A percentile compares a stretch with the other conserved stretches of the same genome.
phyloP scores from a whole-genome alignment of 1,139 yeast genomes.

The Yamadazyma oceani region DNA sequence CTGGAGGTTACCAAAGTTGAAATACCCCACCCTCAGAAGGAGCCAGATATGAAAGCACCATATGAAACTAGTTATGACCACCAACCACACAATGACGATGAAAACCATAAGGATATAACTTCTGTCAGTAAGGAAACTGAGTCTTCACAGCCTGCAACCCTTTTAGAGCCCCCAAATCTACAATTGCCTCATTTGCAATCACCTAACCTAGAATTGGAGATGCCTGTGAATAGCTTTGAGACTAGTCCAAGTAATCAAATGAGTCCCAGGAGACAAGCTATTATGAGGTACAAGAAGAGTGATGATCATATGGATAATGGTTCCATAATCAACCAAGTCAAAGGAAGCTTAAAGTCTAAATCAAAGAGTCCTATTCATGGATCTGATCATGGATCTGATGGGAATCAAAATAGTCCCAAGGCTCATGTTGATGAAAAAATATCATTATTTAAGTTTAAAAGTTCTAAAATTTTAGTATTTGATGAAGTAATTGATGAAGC shows the following conservation, averaged over 20 bases:
- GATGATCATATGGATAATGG: constrained; percentile 26
- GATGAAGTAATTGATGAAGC: constrained; percentile 33
- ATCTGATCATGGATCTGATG: constrained; percentile 1
- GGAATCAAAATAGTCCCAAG: constrained; percentile 3
- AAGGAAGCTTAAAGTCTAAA: constrained; percentile 22
- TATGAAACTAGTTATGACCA: no score
- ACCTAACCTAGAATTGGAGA: constrained; percentile 1
- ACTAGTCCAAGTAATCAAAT: constrained; percentile 8
- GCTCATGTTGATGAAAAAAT: constrained; percentile 36
- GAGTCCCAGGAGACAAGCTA: constrained; percentile 43
- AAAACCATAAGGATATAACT: no score
- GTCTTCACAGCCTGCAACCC: no score
- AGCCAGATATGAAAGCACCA: no score
- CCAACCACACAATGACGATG: no score
- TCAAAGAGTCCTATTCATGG: constrained; percentile 2
- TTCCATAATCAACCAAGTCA: constrained; percentile 26
- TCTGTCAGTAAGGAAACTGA: no score
- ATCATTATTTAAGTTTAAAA: constrained; percentile 36
- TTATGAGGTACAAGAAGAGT: constrained; percentile 39
- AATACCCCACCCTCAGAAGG: no score
- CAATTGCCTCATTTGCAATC: constrained; percentile 1
- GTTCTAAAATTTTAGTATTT: constrained; percentile 43
- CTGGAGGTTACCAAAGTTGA: background rate
- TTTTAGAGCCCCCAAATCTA: background rate
- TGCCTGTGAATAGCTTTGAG: constrained; percentile 2